A percentile compares a stretch with the other conserved stretches of the same genome.
Evolutionary conservation across 1,284 basidiomycete genomes (phyloP).

Genomic region (Cutaneotrichosporon sp.): DNA sequence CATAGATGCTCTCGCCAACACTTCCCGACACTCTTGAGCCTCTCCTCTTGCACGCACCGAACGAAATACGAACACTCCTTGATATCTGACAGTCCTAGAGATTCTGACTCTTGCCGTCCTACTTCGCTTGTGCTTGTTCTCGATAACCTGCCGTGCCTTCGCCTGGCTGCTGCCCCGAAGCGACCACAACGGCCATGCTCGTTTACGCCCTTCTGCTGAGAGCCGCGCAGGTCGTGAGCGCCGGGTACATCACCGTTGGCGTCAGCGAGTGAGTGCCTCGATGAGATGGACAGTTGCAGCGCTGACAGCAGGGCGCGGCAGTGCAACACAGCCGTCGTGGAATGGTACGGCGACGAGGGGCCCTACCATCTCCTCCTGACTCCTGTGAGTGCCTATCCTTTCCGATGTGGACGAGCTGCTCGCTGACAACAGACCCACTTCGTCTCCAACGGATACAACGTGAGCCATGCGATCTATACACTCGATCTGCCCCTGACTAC

Average conservation of each 20-base stretch:
- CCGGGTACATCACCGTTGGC: constrained; percentile 19
- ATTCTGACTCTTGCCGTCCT: too few relatives aligned
- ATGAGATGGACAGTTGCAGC: too few relatives aligned
- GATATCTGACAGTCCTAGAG: too few relatives aligned
- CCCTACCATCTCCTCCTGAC: constrained; percentile 46
- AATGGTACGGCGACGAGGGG: constrained; percentile 43
- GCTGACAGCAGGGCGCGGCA: constrained; percentile 11
- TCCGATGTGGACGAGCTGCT: constrained; percentile 3
- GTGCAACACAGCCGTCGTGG: constrained; percentile 9
- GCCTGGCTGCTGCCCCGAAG: too few relatives aligned
- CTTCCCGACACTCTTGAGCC: too few relatives aligned
- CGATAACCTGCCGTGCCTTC: too few relatives aligned
- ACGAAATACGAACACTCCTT: too few relatives aligned
- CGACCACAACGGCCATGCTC: neutral
- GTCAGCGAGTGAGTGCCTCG: constrained; percentile 14
- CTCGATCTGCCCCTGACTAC: constrained; percentile 8
- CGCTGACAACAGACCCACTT: constrained; percentile 29
- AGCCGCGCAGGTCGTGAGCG: constrained; percentile 1
- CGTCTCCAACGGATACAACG: constrained; percentile 42
- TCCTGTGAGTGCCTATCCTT: constrained; percentile 27
- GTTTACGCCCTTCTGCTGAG: neutral
- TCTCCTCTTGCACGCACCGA: too few relatives aligned
- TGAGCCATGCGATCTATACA: too few relatives aligned
- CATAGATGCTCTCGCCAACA: too few relatives aligned
- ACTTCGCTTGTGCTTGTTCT: too few relatives aligned